phyloP scores from a whole-genome alignment of 495 filamentous ascomycete species.

The Hapsidospora chrysogenum region DNA sequence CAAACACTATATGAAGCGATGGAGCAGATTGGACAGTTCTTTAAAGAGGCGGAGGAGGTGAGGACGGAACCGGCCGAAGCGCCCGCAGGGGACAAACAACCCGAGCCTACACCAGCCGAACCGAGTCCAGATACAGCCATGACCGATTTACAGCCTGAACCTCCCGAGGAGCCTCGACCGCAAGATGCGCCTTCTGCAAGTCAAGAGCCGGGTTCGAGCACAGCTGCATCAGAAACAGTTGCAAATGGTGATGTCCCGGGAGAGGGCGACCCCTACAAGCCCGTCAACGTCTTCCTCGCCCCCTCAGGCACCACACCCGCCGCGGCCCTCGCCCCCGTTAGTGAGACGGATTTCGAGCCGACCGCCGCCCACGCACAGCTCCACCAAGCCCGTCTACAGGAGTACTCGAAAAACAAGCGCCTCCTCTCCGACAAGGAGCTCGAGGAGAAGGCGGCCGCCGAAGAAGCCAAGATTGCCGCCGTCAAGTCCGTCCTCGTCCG shows the following conservation, averaged over 20 bases:
- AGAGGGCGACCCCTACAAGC: conserved; percentile 14
- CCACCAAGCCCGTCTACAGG: conserved; percentile 57
- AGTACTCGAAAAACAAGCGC: conserved; percentile 46
- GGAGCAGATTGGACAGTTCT: conserved; percentile 57
- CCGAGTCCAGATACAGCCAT: conserved; percentile 4
- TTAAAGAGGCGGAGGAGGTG: conserved; percentile 27
- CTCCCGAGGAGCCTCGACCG: conserved; percentile 3
- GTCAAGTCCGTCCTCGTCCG: conserved; percentile 58
- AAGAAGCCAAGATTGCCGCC: conserved; percentile 42
- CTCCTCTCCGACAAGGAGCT: conserved; percentile 53
- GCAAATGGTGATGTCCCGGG: not conserved
- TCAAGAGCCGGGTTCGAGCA: not conserved
- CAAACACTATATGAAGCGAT: conserved; percentile 75
- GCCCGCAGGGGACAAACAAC: not conserved
- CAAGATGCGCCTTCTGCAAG: not conserved
- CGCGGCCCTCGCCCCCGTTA: conserved; percentile 46
- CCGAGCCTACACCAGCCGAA: not conserved
- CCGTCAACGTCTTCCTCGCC: conserved; percentile 58
- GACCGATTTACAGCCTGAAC: conserved; percentile 6
- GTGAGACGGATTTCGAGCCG: conserved; percentile 65
- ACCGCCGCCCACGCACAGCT: conserved; percentile 71
- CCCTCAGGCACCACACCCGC: conserved; percentile 55
- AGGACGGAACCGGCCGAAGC: conserved; percentile 1
- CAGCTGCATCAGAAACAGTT: conserved; percentile 4
- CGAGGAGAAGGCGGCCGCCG: conserved; percentile 36